Base-by-base conservation (phyloP, 1,284 basidiomycete genomes). In the Pholiota adiposa region DNA sequence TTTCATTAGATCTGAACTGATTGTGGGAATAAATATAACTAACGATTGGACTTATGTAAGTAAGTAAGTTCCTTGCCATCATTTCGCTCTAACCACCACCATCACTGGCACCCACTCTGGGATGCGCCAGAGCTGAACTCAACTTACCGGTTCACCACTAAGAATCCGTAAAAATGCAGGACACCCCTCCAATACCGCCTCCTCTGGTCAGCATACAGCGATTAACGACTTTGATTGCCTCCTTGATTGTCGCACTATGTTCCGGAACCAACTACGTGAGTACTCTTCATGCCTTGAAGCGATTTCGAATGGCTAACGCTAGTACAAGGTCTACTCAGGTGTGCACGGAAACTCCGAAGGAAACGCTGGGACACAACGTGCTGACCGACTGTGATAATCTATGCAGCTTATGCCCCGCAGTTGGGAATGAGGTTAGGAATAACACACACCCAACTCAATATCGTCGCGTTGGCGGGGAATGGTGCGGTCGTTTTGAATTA, bases 321-420 rank as follows among this genome's bases (percentile, higher is more conserved):
- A 23, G 25, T 46, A 16, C 29, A 55, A 82, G 80, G 79, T 81
- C 18, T 82, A 77, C 63, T 82, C 82, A 71, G 84, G 84, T 85
- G 65, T 69, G 66, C 40, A n/a, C 31, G 9, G n/a, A 19, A 23
- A 21, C 27, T 49, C 12, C 19, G 34, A 50, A 18, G 19, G 33
- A 25, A n/a, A 44, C 12, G 29, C n/a, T 5, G 29, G 9, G 29
- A 8, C 11, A 40, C 21, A 14, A 38, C 19, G 36, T 36, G 21
- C 36, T 50, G 38, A 51, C 40, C 36, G 14, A 12, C 31, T 9
- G 19, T 41, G 51, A 61, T 56, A 54, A 38, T n/a, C n/a, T n/a
- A n/a, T 19, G 60, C 59, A 89, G 93, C 90, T 1, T 95, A 94
- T 70, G 87, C 88, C 0, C 92, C 93, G 0, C 92, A 94, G 70